Percentiles rank a stretch among this genome's conserved stretches.
Evolutionary conservation across 176 grass and related monocot species (phyloP).

Genomic region (Avena sativa): DNA sequence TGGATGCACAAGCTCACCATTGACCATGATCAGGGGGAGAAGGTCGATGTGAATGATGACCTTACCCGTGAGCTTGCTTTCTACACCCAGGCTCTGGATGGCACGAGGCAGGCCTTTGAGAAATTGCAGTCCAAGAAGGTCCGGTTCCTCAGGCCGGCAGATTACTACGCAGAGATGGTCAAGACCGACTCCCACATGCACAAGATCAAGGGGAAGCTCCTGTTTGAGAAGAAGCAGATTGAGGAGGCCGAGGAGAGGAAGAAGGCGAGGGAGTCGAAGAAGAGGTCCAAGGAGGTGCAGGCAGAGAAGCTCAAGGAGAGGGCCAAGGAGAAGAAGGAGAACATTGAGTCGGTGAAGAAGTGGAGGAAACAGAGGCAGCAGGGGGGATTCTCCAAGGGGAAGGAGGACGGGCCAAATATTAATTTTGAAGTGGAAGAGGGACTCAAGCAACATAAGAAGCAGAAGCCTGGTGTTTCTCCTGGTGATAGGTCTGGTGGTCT

Average conservation of each 20-base stretch:
- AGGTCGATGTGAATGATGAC: slow-evolving; percentile 89
- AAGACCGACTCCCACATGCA: slow-evolving; percentile 94
- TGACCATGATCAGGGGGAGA: slow-evolving; percentile 60
- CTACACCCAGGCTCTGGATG: slow-evolving; percentile 88
- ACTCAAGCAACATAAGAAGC: slow-evolving; percentile 64
- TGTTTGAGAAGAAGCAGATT: slow-evolving; percentile 87
- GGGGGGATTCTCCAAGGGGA: slow-evolving; percentile 67
- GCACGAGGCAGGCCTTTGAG: slow-evolving; percentile 70
- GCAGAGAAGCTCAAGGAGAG: slow-evolving; percentile 75
- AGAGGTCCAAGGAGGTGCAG: slow-evolving; percentile 84
- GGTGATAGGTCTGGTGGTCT: slow-evolving; percentile 75
- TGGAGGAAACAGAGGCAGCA: slow-evolving; percentile 97
- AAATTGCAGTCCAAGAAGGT: slow-evolving; percentile 69
- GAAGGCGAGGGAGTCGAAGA: slow-evolving; percentile 82
- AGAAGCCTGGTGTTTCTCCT: slow-evolving; percentile 65
- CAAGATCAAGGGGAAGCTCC: slow-evolving; percentile 82
- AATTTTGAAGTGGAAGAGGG: slow-evolving; percentile 67
- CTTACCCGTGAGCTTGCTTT: slow-evolving; percentile 83
- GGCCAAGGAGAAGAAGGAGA: slow-evolving; percentile 89
- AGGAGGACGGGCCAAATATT: slow-evolving; percentile 57
- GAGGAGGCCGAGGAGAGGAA: slow-evolving; percentile 92
- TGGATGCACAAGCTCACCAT: slow-evolving; percentile 87
- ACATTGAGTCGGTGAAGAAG: slow-evolving; percentile 94
- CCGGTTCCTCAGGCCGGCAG: slow-evolving; percentile 78
- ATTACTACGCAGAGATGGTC: slow-evolving; percentile 98